Conservation (phyloP, 148 eudicot species). For the Rhododendron henanense region DNA sequence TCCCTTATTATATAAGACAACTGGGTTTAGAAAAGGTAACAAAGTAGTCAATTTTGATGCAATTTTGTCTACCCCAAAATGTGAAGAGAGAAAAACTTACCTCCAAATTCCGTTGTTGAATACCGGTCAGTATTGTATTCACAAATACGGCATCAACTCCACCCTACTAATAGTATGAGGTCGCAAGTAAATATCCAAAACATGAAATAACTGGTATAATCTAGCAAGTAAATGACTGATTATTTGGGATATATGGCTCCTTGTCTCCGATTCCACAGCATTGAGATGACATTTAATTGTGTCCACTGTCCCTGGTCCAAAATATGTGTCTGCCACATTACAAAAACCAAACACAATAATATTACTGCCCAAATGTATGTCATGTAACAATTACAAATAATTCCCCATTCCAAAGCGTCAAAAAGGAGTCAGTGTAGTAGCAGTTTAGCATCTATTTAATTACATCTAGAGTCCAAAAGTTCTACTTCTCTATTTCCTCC, state of each 20-base stretch:
- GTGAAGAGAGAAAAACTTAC: constrained; percentile 29
- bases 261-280: constrained; percentile 62
- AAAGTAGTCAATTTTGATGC: not conserved
- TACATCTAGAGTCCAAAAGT: not conserved
- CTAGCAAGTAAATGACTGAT: constrained; percentile 1
- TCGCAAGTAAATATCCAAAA: not conserved
- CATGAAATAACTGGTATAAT: not conserved
- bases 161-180: constrained; percentile 30
- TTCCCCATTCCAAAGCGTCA: not conserved
- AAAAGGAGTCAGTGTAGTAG: not conserved
- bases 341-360: not conserved
- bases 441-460: not conserved
- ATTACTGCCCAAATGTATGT: not conserved
- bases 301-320: constrained; percentile 77
- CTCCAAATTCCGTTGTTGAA: constrained; percentile 93
- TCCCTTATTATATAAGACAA: too few relatives aligned
- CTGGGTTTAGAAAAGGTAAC: not conserved
- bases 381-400: not conserved
- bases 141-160: constrained; percentile 86
- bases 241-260: constrained; percentile 13
- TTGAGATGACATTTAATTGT: constrained; percentile 68
- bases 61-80: not conserved
- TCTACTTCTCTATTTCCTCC: not conserved
- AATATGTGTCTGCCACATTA: constrained; percentile 64
- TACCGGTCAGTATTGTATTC: constrained; percentile 65